phyloP scores from a whole-genome alignment of 805 yeast species.

The Monosporozyma yasuniensis region DNA sequence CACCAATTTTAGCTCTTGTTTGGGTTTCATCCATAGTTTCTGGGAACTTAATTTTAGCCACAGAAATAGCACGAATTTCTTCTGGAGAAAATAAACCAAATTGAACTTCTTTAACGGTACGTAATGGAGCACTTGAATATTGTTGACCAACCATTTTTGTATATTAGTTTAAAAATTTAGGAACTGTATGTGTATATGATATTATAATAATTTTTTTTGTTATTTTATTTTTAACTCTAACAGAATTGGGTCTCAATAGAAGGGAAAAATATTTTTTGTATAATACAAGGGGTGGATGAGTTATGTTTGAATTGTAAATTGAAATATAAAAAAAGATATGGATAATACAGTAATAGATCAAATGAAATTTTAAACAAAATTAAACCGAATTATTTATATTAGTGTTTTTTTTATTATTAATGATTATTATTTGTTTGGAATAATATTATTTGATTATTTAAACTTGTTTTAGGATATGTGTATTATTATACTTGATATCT shows the following conservation, averaged over 20 bases:
- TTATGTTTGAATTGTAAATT: neutral
- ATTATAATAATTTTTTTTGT: slow-evolving; percentile 3
- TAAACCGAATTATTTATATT: neutral
- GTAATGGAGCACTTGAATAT: slow-evolving; percentile 96
- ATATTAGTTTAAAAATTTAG: neutral
- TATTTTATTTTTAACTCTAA: neutral
- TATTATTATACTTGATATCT: neutral
- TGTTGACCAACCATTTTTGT: slow-evolving; percentile 54
- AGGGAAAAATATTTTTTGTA: neutral
- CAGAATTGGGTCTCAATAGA: neutral
- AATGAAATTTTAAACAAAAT: neutral
- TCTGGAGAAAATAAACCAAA: slow-evolving; percentile 97
- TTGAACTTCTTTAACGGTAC: slow-evolving; percentile 96
- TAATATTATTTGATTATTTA: neutral
- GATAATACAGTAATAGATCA: neutral
- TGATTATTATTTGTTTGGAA: neutral
- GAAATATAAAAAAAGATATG: neutral
- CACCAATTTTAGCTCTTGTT: slow-evolving; percentile 91
- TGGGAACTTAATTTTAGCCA: slow-evolving; percentile 95
- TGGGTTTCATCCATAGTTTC: slow-evolving; percentile 99
- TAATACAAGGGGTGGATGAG: neutral
- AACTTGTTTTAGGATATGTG: too few species aligned
- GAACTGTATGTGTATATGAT: neutral
- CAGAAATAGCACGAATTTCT: slow-evolving; percentile 93
- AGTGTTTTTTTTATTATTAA: neutral